phyloP scores from a whole-genome alignment of 2,329 filamentous ascomycete genomes.

The Ilyonectria destructans region DNA sequence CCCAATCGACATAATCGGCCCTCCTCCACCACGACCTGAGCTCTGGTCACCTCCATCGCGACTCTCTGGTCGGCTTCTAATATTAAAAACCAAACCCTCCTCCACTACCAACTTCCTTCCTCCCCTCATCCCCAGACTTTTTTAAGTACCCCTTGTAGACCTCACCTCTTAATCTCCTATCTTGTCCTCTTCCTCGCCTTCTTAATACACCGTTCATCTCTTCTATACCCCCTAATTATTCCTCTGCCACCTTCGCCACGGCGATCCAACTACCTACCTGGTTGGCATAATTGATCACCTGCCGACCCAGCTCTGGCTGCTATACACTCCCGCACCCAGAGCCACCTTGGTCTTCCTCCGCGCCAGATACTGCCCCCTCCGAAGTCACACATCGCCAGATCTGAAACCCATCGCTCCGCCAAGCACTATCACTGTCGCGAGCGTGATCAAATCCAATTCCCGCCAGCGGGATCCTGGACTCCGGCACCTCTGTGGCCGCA shows the following conservation, averaged over 20 bases:
- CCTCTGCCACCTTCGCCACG: not conserved
- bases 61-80: constrained; percentile 11
- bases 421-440: constrained; percentile 10
- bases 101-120: constrained; percentile 23
- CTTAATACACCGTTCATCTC: constrained; percentile 26
- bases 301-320: constrained; percentile 6
- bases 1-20: constrained; percentile 23
- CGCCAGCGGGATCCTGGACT: constrained; percentile 18
- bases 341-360: not conserved
- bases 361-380: constrained; percentile 4
- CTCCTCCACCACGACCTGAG: constrained; percentile 29
- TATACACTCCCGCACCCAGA: not conserved
- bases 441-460: constrained; percentile 11
- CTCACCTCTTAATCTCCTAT: constrained; percentile 14
- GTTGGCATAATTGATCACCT: constrained; percentile 11
- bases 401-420: not conserved
- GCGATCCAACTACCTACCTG: not conserved
- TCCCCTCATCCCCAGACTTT: constrained; percentile 16
- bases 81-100: constrained; percentile 30
- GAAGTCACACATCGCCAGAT: not conserved
- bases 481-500: not conserved
- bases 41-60: constrained; percentile 26
- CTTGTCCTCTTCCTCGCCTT: not conserved
- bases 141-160: constrained; percentile 16
- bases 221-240: constrained; percentile 14